Evolutionary conservation across 371 early-diverging fungal genomes (phyloP).

Genomic region (Fennellomyces sp.): DNA sequence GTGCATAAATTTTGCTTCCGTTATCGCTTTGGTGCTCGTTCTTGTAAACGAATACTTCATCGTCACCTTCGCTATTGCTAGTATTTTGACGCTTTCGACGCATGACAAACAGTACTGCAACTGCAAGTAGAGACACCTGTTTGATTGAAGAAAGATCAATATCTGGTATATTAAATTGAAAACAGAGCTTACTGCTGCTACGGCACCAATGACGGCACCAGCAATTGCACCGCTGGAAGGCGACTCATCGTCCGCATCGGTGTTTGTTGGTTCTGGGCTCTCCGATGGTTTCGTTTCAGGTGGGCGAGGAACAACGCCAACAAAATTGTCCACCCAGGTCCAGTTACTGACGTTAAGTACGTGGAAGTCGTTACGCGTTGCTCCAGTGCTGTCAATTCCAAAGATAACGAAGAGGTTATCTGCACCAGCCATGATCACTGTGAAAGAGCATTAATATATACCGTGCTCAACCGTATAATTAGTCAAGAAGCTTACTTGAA

Average conservation of each 20-base stretch:
- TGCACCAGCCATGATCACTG: constrained; percentile 4
- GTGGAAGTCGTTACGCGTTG: background rate
- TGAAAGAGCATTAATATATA: background rate
- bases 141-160: too few relatives aligned
- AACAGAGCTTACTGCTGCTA: constrained; percentile 13
- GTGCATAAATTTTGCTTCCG: background rate
- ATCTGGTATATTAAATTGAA: too few relatives aligned
- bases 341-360: constrained; percentile 5
- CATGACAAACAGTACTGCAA: too few relatives aligned
- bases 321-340: constrained; percentile 2
- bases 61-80: background rate
- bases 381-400: constrained; percentile 5
- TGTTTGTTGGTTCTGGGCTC: background rate
- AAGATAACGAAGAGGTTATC: constrained; percentile 11
- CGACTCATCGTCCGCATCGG: background rate
- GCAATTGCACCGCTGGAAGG: constrained; percentile 11
- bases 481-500: background rate
- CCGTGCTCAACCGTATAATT: background rate
- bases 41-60: too few relatives aligned
- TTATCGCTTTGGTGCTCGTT: background rate
- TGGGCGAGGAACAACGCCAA: too few relatives aligned
- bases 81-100: background rate
- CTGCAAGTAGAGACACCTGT: too few relatives aligned
- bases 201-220: constrained; percentile 12
- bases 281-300: too few relatives aligned